These are phyloP conservation scores for Colletotrichum orbiculare DNA, from an alignment of 2,329 filamentous ascomycete species.

Conservation along the genomic window DNA sequence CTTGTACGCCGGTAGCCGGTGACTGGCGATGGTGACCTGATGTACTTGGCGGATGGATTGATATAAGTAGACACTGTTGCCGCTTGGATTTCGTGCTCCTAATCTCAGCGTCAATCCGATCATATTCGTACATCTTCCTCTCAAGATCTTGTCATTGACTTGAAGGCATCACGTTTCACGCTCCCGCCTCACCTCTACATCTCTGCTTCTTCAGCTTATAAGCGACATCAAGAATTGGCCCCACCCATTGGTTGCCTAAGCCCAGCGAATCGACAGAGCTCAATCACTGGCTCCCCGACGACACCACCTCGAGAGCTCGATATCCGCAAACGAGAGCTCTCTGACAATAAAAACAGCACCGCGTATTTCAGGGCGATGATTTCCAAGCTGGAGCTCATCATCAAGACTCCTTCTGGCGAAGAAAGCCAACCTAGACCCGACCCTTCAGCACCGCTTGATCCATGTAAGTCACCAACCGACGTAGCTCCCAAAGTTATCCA, in stretches of 20 bases:
- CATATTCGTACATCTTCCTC: neutral
- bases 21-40: too few relatives aligned
- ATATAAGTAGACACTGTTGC: too few relatives aligned
- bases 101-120: neutral
- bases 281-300: neutral
- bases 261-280: neutral
- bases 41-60: too few relatives aligned
- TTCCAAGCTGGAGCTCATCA: slow-evolving; percentile 9
- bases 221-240: neutral
- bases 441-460: slow-evolving; percentile 20
- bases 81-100: too few relatives aligned
- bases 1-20: too few relatives aligned
- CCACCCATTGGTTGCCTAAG: neutral
- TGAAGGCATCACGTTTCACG: neutral
- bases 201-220: neutral
- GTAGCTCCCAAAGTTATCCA: neutral
- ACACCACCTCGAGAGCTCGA: neutral
- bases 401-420: slow-evolving; percentile 10
- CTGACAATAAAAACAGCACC: too few relatives aligned
- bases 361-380: slow-evolving; percentile 10
- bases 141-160: neutral
- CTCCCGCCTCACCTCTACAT: neutral
- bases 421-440: slow-evolving; percentile 13
- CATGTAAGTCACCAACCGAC: slow-evolving; percentile 14
- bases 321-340: neutral